These are phyloP conservation scores for Stagonosporopsis rhizophila DNA, from an alignment of 2,329 filamentous ascomycete genomes.

Conservation along the genomic window DNA sequence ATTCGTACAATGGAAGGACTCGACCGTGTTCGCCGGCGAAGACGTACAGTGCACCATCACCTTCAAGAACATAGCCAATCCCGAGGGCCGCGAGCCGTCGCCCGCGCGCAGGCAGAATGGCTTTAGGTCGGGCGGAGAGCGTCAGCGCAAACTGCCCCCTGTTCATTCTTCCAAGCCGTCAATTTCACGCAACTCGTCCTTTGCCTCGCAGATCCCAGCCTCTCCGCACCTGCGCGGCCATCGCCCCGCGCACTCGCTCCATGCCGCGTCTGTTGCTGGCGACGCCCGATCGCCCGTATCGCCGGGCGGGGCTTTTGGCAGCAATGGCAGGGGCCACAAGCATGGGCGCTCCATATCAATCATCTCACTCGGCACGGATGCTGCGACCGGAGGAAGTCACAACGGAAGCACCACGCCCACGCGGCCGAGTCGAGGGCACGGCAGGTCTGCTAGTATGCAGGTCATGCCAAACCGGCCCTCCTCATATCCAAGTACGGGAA, in stretches of 20 bases:
- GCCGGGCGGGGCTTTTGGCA: constrained; percentile 29
- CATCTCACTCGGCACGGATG: constrained; percentile 57
- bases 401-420: constrained; percentile 36
- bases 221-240: constrained; percentile 62
- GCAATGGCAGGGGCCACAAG: constrained; percentile 37
- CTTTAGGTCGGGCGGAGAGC: constrained; percentile 43
- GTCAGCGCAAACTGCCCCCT: constrained; percentile 50
- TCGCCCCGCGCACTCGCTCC: constrained; percentile 71
- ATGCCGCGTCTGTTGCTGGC: constrained; percentile 46
- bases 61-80: constrained; percentile 81
- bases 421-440: constrained; percentile 70
- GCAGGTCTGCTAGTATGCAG: constrained; percentile 81
- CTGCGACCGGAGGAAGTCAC: constrained; percentile 40
- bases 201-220: constrained; percentile 37
- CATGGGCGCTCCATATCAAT: constrained; percentile 59
- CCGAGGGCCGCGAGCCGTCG: constrained; percentile 49
- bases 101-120: constrained; percentile 46
- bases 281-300: constrained; percentile 36
- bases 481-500: constrained; percentile 40
- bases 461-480: constrained; percentile 61
- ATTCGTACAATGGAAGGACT: constrained; percentile 92
- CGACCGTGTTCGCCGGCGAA: constrained; percentile 95
- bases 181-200: constrained; percentile 47
- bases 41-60: constrained; percentile 95
- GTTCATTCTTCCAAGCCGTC: constrained; percentile 48